phyloP scores from a whole-genome alignment of 2,329 filamentous ascomycete genomes.

The Monosporascus sp. region DNA sequence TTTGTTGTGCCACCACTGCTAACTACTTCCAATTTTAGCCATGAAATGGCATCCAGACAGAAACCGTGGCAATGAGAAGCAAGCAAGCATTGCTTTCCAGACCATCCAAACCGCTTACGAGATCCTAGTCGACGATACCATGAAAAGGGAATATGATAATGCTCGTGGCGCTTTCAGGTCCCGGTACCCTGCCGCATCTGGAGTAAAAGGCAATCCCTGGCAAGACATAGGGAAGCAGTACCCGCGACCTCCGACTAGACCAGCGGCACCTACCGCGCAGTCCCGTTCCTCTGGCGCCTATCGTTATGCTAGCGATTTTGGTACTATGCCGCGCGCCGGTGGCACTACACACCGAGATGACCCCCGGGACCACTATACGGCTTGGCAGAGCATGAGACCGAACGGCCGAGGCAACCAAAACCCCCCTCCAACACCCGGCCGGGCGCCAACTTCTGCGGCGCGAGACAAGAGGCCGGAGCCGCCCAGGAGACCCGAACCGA shows the following conservation, averaged over 20 bases:
- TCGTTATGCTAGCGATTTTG: constrained; percentile 32
- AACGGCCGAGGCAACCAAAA: constrained; percentile 14
- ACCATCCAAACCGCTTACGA: constrained; percentile 83
- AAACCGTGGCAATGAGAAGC: constrained; percentile 75
- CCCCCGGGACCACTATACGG: constrained; percentile 22
- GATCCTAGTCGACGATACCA: constrained; percentile 50
- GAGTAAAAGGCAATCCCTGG: constrained; percentile 55
- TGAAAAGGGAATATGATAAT: constrained; percentile 50
- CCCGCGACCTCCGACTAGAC: constrained; percentile 41
- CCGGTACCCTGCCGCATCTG: constrained; percentile 45
- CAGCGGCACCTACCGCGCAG: constrained; percentile 13
- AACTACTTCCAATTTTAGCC: constrained; percentile 42
- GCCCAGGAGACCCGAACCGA: constrained; percentile 12
- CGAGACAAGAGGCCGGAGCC: constrained; percentile 15
- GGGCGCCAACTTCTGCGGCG: constrained; percentile 23
- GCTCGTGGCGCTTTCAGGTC: constrained; percentile 31
- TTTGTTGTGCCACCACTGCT: constrained; percentile 12
- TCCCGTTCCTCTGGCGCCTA: constrained; percentile 34
- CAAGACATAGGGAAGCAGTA: constrained; percentile 43
- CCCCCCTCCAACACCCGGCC: constrained; percentile 20
- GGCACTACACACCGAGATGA: constrained; percentile 19
- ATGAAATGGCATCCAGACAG: constrained; percentile 85
- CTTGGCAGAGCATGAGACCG: constrained; percentile 32
- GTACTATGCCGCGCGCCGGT: constrained; percentile 13
- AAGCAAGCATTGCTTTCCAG: constrained; percentile 78